These are phyloP conservation scores for Glycine soja DNA, from an alignment of 306 rosid species.

Conservation along the genomic window DNA sequence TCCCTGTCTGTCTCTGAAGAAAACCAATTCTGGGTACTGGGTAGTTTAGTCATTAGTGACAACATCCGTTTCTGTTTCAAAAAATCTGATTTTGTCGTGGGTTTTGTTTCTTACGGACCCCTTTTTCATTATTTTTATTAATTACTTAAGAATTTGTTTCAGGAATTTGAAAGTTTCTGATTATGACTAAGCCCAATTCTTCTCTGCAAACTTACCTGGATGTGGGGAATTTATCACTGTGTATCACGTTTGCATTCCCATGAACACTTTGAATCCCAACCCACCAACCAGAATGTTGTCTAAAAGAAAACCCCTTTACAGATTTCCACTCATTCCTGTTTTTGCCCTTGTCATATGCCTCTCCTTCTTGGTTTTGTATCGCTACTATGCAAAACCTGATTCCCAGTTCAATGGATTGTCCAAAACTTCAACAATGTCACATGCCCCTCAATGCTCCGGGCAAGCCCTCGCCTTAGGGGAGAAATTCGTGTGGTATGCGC, in stretches of 20 bases:
- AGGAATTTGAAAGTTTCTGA: slow-evolving; percentile 16
- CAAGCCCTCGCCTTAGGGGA: slow-evolving; percentile 50
- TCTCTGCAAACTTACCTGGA: not conserved
- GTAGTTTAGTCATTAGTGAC: no score
- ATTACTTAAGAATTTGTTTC: not conserved
- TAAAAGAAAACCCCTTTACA: slow-evolving; percentile 48
- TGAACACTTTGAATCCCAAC: slow-evolving; percentile 36
- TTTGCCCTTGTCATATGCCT: slow-evolving; percentile 45
- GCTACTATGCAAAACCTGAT: slow-evolving; percentile 47
- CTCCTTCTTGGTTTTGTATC: slow-evolving; percentile 51
- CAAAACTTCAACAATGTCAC: slow-evolving; percentile 5
- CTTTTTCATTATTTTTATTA: no score
- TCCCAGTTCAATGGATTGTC: slow-evolving; percentile 40
- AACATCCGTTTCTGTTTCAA: no score
- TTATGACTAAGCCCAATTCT: slow-evolving; percentile 1
- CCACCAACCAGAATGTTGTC: slow-evolving; percentile 53
- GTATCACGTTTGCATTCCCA: no score
- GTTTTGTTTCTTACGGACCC: no score
- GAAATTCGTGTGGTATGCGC: slow-evolving; percentile 80
- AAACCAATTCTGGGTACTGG: no score
- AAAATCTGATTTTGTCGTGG: no score
- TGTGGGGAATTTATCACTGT: not conserved
- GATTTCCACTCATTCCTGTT: slow-evolving; percentile 53
- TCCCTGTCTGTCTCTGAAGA: no score
- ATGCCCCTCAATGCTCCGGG: slow-evolving; percentile 52